phyloP scores from a whole-genome alignment of 306 rosid genomes.

The Luffa acutangula region DNA sequence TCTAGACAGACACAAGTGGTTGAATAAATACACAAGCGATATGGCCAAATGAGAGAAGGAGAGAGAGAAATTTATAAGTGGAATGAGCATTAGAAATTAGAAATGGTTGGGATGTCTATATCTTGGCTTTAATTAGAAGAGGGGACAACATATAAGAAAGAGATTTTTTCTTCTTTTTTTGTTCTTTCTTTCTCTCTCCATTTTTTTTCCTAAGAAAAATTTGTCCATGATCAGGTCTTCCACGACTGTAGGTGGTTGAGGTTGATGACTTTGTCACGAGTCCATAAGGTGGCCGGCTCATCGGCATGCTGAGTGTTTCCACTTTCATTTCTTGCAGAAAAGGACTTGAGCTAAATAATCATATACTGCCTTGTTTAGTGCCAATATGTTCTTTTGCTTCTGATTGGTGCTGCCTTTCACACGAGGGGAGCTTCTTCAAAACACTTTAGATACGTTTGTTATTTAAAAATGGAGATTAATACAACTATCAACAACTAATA shows the following conservation, averaged over 20 bases:
- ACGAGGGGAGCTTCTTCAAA: background rate
- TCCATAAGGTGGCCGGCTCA: conserved; percentile 15
- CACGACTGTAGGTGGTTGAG: conserved; percentile 17
- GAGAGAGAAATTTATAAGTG: conserved; percentile 15
- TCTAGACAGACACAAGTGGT: background rate
- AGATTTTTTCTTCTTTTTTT: background rate
- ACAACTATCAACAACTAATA: background rate
- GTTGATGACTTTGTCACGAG: conserved; percentile 18
- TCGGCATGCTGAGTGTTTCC: background rate
- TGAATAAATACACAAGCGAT: background rate
- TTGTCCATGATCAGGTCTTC: conserved; percentile 9
- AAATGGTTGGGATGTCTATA: conserved; percentile 38
- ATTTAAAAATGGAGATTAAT: background rate
- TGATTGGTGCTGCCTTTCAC: background rate
- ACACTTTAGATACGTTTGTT: background rate
- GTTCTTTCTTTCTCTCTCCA: background rate
- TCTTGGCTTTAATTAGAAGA: conserved; percentile 16
- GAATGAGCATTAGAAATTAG: conserved; percentile 8
- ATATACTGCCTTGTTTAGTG: background rate
- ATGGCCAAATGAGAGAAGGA: conserved; percentile 4
- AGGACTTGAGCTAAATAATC: background rate
- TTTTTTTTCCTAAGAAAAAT: background rate
- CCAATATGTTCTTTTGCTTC: background rate
- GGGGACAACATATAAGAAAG: background rate
- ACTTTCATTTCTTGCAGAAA: conserved; percentile 8